Base-by-base conservation (phyloP, 139 green algal genomes). In the Eudorina sp. region DNA sequence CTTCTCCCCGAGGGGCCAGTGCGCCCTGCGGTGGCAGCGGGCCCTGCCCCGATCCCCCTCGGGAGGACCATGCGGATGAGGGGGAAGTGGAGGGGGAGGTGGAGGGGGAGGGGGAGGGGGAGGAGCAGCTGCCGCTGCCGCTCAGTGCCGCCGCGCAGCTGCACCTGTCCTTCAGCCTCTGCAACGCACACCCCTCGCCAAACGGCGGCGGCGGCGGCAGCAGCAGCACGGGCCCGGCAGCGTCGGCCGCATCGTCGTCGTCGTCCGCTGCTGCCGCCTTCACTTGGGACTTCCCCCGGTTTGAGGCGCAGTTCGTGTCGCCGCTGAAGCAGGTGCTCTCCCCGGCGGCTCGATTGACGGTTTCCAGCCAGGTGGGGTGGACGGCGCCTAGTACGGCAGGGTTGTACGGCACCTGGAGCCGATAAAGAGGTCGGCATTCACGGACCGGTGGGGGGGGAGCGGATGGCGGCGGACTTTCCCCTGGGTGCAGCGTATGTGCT, bases 101-200 rank as follows among this genome's bases (percentile, higher is more conserved):
- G n/a, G n/a, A n/a, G n/a, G n/a, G n/a, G n/a, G n/a, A n/a, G n/a
- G n/a, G n/a, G n/a, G n/a, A n/a, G n/a, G n/a, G n/a, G n/a, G n/a
- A n/a, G n/a, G n/a, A n/a, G n/a, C n/a, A n/a, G n/a, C n/a, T n/a
- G 48, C 53, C 55, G 31, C 74, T 80, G 21, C 85, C 85, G 25
- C 21, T 85, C 16, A 83, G 46, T 34, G 8, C 75, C 29, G 73
- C 88, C 2, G 53, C 66, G 4, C 66, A 90, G 81, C 74, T 88
- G 38, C 76, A 89, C 64, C 60, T 92, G 18, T 90, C 85, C 46
- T 92, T 93, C 86, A 93, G 80, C 76, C 84, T 93, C 16, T 91
- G 87, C 82, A 93, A 91, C 72, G 88, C 82, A 0, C 72, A 93
- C 53, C 74, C 87, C 27, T 58, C 77, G 5, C 62, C 68, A 2